A percentile compares a stretch with the other conserved stretches of the same genome.
phyloP scores from a whole-genome alignment of 1,284 basidiomycete genomes.

The Ceratobasidium sp. region DNA sequence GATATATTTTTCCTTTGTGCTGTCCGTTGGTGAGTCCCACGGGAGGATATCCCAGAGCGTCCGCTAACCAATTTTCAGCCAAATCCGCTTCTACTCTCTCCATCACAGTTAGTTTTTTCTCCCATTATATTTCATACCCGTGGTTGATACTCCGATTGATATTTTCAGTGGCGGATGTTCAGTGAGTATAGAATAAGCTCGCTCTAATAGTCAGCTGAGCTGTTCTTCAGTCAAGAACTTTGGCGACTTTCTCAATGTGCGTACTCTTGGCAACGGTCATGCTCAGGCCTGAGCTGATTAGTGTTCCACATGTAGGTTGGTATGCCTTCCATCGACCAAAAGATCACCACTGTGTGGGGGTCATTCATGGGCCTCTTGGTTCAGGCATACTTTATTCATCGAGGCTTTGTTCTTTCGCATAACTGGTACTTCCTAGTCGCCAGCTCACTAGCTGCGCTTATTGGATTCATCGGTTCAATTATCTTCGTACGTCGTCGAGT shows the following conservation, averaged over 20 bases:
- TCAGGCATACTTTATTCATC: slow-evolving; percentile 20
- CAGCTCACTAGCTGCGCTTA: slow-evolving; percentile 2
- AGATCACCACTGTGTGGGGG: slow-evolving; percentile 1
- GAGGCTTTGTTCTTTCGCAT: slow-evolving; percentile 8
- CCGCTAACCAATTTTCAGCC: neutral
- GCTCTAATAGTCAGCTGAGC: neutral
- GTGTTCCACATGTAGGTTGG: neutral
- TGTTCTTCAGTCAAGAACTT: slow-evolving; percentile 16
- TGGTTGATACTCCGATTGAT: neutral
- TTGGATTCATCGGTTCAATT: slow-evolving; percentile 12
- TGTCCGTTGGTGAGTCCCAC: slow-evolving; percentile 10
- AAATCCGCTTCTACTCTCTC: slow-evolving; percentile 6
- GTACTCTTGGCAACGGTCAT: neutral
- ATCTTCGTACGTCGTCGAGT: slow-evolving; percentile 5
- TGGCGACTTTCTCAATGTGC: slow-evolving; percentile 12
- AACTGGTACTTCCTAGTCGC: slow-evolving; percentile 27
- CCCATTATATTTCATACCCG: neutral
- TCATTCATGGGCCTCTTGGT: slow-evolving; percentile 27
- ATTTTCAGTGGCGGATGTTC: slow-evolving; percentile 20
- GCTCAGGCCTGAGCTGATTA: neutral
- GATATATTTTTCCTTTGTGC: slow-evolving; percentile 4
- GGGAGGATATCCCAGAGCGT: neutral
- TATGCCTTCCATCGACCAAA: slow-evolving; percentile 5
- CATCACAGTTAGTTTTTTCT: slow-evolving; percentile 1
- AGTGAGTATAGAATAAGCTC: neutral